These are phyloP conservation scores for Sporothrix curviconia DNA, from an alignment of 2,329 filamentous ascomycete species.

Conservation along the genomic window DNA sequence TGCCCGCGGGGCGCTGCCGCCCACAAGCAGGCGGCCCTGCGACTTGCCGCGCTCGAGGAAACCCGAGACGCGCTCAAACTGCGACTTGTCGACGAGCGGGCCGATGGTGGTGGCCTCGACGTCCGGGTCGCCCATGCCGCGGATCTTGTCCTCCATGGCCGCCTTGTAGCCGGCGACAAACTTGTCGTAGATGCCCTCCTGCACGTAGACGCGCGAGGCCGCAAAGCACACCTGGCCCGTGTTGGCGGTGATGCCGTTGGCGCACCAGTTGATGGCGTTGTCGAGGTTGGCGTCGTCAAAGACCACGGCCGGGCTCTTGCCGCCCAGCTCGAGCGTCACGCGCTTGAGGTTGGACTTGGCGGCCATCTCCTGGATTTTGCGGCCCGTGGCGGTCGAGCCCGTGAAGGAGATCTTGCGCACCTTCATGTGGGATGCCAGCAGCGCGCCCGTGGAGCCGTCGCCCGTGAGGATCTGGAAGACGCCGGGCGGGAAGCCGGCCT, in stretches of 20 bases:
- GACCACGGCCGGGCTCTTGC: slow-evolving; percentile 58
- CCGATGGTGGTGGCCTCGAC: slow-evolving; percentile 53
- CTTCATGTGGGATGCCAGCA: slow-evolving; percentile 20
- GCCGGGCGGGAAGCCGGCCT: slow-evolving; percentile 39
- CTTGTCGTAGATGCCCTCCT: slow-evolving; percentile 47
- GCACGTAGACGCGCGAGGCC: slow-evolving; percentile 64
- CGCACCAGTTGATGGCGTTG: slow-evolving; percentile 41
- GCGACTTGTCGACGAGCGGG: slow-evolving; percentile 43
- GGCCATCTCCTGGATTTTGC: slow-evolving; percentile 56
- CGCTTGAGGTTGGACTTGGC: slow-evolving; percentile 58
- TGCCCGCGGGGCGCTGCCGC: slow-evolving; percentile 33
- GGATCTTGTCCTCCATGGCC: slow-evolving; percentile 50
- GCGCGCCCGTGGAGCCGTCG: slow-evolving; percentile 27
- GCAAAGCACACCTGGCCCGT: slow-evolving; percentile 71
- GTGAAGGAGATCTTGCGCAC: slow-evolving; percentile 63
- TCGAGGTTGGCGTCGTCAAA: slow-evolving; percentile 58
- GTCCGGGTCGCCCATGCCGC: slow-evolving; percentile 56
- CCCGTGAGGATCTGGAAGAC: slow-evolving; percentile 37
- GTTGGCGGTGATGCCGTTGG: slow-evolving; percentile 56
- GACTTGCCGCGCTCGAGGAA: slow-evolving; percentile 38
- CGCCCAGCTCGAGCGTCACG: slow-evolving; percentile 64
- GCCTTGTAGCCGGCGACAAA: slow-evolving; percentile 55
- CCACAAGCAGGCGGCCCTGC: slow-evolving; percentile 33
- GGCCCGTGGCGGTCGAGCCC: slow-evolving; percentile 59
- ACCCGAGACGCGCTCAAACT: slow-evolving; percentile 38